Percentiles rank a stretch among this genome's conserved stretches.
phyloP scores from a whole-genome alignment of 2,329 filamentous ascomycete species.

The Talaromyces rugulosus region DNA sequence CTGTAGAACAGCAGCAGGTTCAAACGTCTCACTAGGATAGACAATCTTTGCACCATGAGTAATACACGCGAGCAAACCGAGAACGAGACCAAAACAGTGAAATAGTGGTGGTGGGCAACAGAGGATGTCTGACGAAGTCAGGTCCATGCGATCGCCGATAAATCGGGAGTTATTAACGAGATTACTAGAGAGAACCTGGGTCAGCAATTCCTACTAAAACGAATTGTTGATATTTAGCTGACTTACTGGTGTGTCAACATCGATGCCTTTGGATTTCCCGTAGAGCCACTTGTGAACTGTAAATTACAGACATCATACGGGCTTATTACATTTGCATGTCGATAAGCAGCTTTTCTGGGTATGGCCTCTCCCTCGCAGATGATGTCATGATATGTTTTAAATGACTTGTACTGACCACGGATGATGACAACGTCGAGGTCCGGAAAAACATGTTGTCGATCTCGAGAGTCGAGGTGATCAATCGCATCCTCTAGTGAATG shows the following conservation, averaged over 20 bases:
- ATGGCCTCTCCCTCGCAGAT: slow-evolving; percentile 50
- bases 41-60: slow-evolving; percentile 74
- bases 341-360: slow-evolving; percentile 49
- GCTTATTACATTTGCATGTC: slow-evolving; percentile 53
- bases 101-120: slow-evolving; percentile 82
- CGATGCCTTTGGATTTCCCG: slow-evolving; percentile 67
- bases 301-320: slow-evolving; percentile 68
- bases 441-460: slow-evolving; percentile 8
- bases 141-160: slow-evolving; percentile 69
- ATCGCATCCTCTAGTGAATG: slow-evolving; percentile 51
- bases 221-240: background rate
- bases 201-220: background rate
- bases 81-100: slow-evolving; percentile 79
- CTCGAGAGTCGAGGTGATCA: slow-evolving; percentile 50
- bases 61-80: slow-evolving; percentile 67
- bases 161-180: slow-evolving; percentile 62
- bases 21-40: slow-evolving; percentile 71
- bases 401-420: slow-evolving; percentile 51
- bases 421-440: slow-evolving; percentile 54
- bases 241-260: slow-evolving; percentile 67
- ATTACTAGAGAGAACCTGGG: slow-evolving; percentile 25
- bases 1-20: slow-evolving; percentile 60
- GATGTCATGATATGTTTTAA: slow-evolving; percentile 58
- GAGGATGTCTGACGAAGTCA: slow-evolving; percentile 62
- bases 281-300: slow-evolving; percentile 73